Evolutionary conservation across 2,329 filamentous ascomycete species (phyloP), one percentile per base, ranked within the genome.

Genomic region (Aspergillus brunneoviolaceus): DNA sequence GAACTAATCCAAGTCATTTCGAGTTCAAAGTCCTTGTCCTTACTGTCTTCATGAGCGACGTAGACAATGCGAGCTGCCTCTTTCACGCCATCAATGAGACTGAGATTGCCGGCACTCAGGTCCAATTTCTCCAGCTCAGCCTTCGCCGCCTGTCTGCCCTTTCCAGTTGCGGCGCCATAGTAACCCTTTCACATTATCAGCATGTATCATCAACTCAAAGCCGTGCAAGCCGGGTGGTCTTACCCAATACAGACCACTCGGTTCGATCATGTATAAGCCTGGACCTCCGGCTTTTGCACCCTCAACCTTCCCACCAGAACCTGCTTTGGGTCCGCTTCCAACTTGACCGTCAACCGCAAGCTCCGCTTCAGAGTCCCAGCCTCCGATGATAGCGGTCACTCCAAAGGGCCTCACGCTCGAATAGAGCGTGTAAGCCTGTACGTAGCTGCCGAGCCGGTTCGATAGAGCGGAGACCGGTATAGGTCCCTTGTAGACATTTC

Each of bases 11-110:
- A 99, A 61, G 91, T 96, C 92, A 99, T 96, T 82, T 99, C 95
- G 61, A 99, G 84, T 86, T 99, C 95, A 73, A 98, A 99, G 67
- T 98, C 95, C 84, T 99, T 99, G 81, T 98, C 95, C 82, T 98
- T 98, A 84, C 94, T 98, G 78, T 99, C 95, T 77, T 98, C 95
- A 76, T 99, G 95, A 52, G 94, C 93, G 62, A 96, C 87, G 77
- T 97, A 96, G 79, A 99, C 98, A 79, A 99, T 99, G 63, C 92
- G 84, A 59, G 95, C 95, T 35, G 95, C 95, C 82, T 98, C 91
- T 84, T 96, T 97, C 72, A 99, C 91, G 54, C 89, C 95, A 73
- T 98, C 88, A 73, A 89, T 82, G 61, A 99, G 82, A 63, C 89
- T 90, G 57, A 98, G 84, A 53, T 84, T 89, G 58, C 87, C 89